These are phyloP conservation scores for Aphanocladium album DNA, from an alignment of 2,329 filamentous ascomycete genomes.

Conservation along the genomic window DNA sequence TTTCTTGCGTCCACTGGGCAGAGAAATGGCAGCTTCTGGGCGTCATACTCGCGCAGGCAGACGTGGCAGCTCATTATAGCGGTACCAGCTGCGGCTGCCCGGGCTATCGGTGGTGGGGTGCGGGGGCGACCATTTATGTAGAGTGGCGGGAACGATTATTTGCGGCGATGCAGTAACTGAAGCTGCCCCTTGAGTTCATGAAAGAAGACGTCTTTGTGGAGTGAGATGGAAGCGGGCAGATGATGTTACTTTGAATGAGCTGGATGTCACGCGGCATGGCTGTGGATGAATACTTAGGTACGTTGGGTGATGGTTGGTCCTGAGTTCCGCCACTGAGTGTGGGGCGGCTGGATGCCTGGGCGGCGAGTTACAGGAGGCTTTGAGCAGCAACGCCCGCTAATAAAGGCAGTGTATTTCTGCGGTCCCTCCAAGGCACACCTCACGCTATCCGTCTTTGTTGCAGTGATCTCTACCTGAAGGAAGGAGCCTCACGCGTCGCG, in stretches of 20 bases:
- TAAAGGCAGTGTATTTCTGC: neutral
- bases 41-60: conserved; percentile 53
- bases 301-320: neutral
- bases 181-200: neutral
- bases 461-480: neutral
- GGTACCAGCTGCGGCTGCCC: neutral
- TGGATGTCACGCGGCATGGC: conserved; percentile 4
- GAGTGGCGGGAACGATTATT: neutral
- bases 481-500: neutral
- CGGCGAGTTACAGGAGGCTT: neutral
- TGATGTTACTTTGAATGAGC: conserved; percentile 6
- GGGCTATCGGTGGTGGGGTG: conserved; percentile 1
- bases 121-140: neutral
- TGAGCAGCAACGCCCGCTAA: neutral
- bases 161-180: neutral
- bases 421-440: too few species aligned
- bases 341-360: neutral
- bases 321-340: neutral
- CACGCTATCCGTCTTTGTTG: too few species aligned
- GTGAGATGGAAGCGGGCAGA: conserved; percentile 4
- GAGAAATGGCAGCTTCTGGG: conserved; percentile 57
- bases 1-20: conserved; percentile 68
- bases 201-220: neutral
- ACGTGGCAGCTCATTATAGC: conserved; percentile 63
- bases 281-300: neutral